Conservation (phyloP, 441 rosid genomes). For the Geranium incanum region DNA sequence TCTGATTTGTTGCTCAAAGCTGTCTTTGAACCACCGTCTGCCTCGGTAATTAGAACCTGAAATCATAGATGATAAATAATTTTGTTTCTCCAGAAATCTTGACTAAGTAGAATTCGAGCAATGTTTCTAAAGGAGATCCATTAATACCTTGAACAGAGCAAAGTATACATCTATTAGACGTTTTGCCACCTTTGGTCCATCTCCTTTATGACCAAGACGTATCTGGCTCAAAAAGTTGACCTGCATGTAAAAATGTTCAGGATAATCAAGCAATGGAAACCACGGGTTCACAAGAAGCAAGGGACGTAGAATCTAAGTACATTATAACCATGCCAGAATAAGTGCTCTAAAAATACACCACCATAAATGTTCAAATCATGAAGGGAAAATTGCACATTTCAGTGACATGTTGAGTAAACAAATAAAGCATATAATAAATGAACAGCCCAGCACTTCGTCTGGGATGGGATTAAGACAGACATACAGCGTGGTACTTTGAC, state of each 20-base stretch:
- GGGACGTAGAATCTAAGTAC: neutral
- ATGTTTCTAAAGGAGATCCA: slow-evolving; percentile 8
- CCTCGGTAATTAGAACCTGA: slow-evolving; percentile 70
- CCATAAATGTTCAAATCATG: neutral
- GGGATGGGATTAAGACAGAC: slow-evolving; percentile 21
- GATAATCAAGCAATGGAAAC: neutral
- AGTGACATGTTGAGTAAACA: neutral
- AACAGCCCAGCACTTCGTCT: neutral
- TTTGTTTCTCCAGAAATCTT: slow-evolving; percentile 2
- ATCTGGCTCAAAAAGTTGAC: slow-evolving; percentile 89
- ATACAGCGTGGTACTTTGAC: slow-evolving; percentile 84
- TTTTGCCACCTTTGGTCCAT: slow-evolving; percentile 85
- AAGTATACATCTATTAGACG: slow-evolving; percentile 86
- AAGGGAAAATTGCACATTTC: neutral
- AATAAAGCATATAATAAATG: neutral
- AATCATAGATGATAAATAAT: slow-evolving; percentile 18
- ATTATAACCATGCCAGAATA: neutral
- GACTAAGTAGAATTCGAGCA: neutral
- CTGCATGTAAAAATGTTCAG: slow-evolving; percentile 33
- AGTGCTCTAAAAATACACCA: neutral
- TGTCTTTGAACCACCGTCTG: slow-evolving; percentile 31
- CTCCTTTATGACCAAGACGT: slow-evolving; percentile 68
- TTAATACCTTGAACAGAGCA: slow-evolving; percentile 78
- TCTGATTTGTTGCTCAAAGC: slow-evolving; percentile 29
- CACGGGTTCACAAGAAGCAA: neutral